Evolutionary conservation across 768 basidiomycete genomes (phyloP).

Genomic region (Nidula microcarpa): DNA sequence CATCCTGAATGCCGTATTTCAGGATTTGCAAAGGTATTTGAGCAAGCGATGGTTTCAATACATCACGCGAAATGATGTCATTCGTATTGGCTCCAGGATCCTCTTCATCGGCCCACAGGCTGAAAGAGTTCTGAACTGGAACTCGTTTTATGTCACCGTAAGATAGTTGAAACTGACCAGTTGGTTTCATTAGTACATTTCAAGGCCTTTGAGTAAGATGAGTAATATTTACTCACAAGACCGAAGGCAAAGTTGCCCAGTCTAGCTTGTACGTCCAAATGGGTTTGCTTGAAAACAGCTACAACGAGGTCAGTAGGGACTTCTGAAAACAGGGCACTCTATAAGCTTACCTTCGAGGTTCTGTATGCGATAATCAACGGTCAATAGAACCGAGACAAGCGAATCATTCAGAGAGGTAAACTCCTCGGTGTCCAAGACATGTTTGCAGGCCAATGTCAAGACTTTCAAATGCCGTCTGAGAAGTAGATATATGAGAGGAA

Average conservation of each 20-base stretch:
- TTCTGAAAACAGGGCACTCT: not conserved
- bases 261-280: constrained; percentile 25
- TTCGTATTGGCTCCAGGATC: too few relatives aligned
- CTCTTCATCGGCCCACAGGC: too few relatives aligned
- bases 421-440: constrained; percentile 29
- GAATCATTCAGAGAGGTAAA: constrained; percentile 23
- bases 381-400: constrained; percentile 21
- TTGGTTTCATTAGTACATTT: too few relatives aligned
- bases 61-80: too few relatives aligned
- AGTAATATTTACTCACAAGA: constrained; percentile 16
- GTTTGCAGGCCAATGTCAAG: constrained; percentile 26
- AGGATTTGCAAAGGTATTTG: too few relatives aligned
- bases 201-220: too few relatives aligned
- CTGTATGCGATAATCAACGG: constrained; percentile 26
- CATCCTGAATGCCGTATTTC: too few relatives aligned
- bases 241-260: constrained; percentile 35
- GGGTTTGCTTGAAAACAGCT: constrained; percentile 33
- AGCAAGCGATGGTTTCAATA: too few relatives aligned
- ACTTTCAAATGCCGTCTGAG: constrained; percentile 27
- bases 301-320: not conserved
- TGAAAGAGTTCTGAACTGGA: too few relatives aligned
- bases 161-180: too few relatives aligned
- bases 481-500: constrained; percentile 29
- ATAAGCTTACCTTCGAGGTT: constrained; percentile 24
- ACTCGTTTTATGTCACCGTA: too few relatives aligned